Evolutionary conservation across 257 asterid species (phyloP).

Genomic region (Sherardia arvensis): DNA sequence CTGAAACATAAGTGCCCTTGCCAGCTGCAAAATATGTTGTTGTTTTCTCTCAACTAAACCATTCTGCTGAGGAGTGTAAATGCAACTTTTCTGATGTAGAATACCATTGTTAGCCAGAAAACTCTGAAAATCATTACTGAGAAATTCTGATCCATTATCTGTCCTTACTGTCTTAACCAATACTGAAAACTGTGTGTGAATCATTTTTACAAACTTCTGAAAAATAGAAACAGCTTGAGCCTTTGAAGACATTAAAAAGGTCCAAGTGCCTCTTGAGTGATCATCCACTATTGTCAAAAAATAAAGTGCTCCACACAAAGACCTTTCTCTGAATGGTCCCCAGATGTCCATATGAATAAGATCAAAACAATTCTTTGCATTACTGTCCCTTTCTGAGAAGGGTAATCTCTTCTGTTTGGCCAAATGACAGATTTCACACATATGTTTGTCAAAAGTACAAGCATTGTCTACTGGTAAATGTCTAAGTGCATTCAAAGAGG

Average conservation of each 20-base stretch:
- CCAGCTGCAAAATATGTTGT: no score
- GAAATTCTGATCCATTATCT: no score
- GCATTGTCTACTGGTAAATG: not conserved
- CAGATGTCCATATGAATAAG: not conserved
- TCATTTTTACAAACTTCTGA: no score
- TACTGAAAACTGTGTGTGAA: no score
- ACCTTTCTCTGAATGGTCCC: not conserved
- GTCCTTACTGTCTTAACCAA: no score
- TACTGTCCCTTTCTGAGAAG: not conserved
- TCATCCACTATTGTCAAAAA: not conserved
- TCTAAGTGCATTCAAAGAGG: not conserved
- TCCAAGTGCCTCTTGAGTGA: not conserved
- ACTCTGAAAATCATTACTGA: no score
- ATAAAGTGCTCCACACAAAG: not conserved
- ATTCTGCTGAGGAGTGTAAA: no score
- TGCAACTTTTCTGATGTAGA: no score
- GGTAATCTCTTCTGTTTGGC: not conserved
- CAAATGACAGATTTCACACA: not conserved
- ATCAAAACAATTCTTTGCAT: no score
- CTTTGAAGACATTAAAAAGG: not conserved
- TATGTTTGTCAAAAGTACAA: accelerated
- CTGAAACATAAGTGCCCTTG: no score
- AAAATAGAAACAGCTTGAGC: not conserved
- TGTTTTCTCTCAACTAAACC: no score
- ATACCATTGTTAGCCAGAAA: no score